These are phyloP conservation scores for Mycena epipterygia DNA, from an alignment of 768 basidiomycete genomes.

Conservation along the genomic window DNA sequence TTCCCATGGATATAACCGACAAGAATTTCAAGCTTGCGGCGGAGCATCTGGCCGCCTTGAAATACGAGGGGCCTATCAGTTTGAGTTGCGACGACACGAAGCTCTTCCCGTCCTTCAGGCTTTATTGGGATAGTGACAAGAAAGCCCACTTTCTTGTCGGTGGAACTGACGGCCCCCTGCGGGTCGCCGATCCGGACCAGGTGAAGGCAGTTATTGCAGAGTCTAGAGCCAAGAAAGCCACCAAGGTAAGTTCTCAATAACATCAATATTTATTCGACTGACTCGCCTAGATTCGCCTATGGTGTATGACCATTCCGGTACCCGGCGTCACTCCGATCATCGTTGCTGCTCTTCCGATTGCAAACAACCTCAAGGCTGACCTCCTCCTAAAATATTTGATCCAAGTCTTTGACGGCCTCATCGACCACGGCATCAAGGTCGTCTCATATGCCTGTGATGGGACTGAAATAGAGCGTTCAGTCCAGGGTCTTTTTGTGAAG, in stretches of 20 bases:
- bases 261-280: too few relatives aligned
- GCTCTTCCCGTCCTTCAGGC: slow-evolving; percentile 39
- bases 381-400: slow-evolving; percentile 21
- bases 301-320: slow-evolving; percentile 44
- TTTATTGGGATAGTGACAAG: slow-evolving; percentile 41
- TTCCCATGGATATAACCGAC: slow-evolving; percentile 40
- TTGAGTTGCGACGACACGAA: slow-evolving; percentile 56
- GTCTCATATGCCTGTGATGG: slow-evolving; percentile 55
- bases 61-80: slow-evolving; percentile 43
- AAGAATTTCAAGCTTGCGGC: slow-evolving; percentile 37
- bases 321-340: slow-evolving; percentile 49
- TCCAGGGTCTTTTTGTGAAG: not conserved
- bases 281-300: too few relatives aligned
- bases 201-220: slow-evolving; percentile 31
- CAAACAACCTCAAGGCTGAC: slow-evolving; percentile 29
- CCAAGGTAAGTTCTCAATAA: slow-evolving; percentile 34
- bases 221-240: slow-evolving; percentile 33
- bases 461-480: slow-evolving; percentile 46
- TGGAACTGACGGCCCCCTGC: slow-evolving; percentile 40
- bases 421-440: slow-evolving; percentile 41
- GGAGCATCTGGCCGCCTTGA: slow-evolving; percentile 34
- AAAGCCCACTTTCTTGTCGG: slow-evolving; percentile 44
- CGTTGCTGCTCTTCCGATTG: slow-evolving; percentile 45
- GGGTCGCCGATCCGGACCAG: slow-evolving; percentile 40
- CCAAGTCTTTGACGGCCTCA: slow-evolving; percentile 42